These are phyloP conservation scores for Steccherinum ochraceum DNA, from an alignment of 768 basidiomycete species.

Conservation along the genomic window DNA sequence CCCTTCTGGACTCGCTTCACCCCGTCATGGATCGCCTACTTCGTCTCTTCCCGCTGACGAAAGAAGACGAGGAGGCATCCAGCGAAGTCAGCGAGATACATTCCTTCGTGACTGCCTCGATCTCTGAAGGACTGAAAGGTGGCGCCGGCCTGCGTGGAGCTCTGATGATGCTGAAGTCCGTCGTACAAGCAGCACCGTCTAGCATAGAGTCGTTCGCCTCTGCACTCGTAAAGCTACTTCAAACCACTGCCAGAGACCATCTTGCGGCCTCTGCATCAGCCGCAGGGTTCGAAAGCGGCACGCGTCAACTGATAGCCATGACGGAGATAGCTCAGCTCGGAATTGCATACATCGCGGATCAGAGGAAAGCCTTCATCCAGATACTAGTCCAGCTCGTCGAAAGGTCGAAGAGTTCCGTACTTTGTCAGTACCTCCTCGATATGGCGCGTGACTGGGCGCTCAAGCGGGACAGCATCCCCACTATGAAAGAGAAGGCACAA, in stretches of 20 bases:
- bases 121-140: constrained; percentile 39
- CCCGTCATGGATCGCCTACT: constrained; percentile 81
- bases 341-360: constrained; percentile 79
- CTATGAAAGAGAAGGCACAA: constrained; percentile 92
- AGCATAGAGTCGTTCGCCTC: constrained; percentile 76
- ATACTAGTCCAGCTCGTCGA: constrained; percentile 79
- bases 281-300: constrained; percentile 49
- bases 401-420: constrained; percentile 72
- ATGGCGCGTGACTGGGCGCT: constrained; percentile 89
- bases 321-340: constrained; percentile 82
- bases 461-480: constrained; percentile 79
- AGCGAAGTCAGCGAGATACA: constrained; percentile 74
- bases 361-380: constrained; percentile 73
- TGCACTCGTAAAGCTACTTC: constrained; percentile 76
- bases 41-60: constrained; percentile 68
- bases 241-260: constrained; percentile 85
- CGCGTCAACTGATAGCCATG: constrained; percentile 66
- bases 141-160: constrained; percentile 64
- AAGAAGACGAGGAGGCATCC: constrained; percentile 65
- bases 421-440: constrained; percentile 83
- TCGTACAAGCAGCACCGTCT: constrained; percentile 75
- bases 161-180: constrained; percentile 81
- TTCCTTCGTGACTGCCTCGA: constrained; percentile 63
- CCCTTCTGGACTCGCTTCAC: constrained; percentile 74
- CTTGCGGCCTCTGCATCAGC: constrained; percentile 40